Base-by-base conservation (phyloP, 176 grass and related monocot genomes). In the Hordeum vulgare region DNA sequence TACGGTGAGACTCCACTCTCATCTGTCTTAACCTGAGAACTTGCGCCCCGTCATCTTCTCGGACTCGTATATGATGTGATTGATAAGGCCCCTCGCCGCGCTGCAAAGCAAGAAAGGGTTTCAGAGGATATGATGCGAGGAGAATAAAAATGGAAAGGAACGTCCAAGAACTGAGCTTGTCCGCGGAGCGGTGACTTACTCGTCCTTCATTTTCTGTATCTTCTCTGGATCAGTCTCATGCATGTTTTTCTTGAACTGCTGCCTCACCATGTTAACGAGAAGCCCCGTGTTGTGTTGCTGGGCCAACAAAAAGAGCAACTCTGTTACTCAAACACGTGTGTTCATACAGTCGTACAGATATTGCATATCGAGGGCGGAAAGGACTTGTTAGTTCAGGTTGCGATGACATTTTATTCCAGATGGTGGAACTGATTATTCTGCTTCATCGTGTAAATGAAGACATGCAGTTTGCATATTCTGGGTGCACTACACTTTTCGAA, bases 231-330 rank as follows among this genome's bases (percentile, higher is more conserved):
- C 89, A 80, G 91, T 94, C 85, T 98, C 96, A 53, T 92, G 84
- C 90, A 93, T 94, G 59, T 98, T 86, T 80, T 89, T 98, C 86
- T 91, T 98, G 77, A 98, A 98, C 64, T 98, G 96, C 33, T 95
- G 76, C 77, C 96, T 94, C 28, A 95, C 96, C 93, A 98, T 98
- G 40, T 74, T 75, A 81, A 98, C 85, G 21, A 98, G 81, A 82
- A 92, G 85, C 62, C 79, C 91, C 15, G 93, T 95, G 34, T 94
- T 98, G 85, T 95, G 96, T 86, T 95, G 76, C 96, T 98, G 89
- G 83, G 65, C 88, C 61, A 71, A 78, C 71, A 66, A 86, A 89
- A 18, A 60, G 12, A 44, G 78, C 8, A 57, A 54, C 21, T 86
- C 42, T 82, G 73, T 78, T 33, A 33, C 31, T 33, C 70, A 56